A percentile compares a stretch with the other conserved stretches of the same genome.
Evolutionary conservation across 345 rosid species (phyloP).

Genomic region (Mangifera indica): DNA sequence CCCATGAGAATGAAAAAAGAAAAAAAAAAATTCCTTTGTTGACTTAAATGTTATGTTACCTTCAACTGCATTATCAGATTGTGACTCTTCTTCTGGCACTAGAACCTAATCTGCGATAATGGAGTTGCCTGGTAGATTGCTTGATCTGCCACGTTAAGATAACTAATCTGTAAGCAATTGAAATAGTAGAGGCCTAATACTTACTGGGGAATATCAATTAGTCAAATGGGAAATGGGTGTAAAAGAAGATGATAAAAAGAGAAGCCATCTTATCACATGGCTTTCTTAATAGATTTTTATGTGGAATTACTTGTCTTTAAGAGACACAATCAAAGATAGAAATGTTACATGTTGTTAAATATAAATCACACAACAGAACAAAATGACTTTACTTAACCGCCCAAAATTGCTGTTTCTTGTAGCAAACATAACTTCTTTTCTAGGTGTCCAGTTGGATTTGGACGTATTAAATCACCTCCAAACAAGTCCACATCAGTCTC

Average conservation of each 20-base stretch:
- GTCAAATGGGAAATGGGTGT: neutral
- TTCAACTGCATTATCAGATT: neutral
- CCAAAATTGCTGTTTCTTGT: conserved; percentile 23
- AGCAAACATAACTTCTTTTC: neutral
- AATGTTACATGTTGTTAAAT: too few species aligned
- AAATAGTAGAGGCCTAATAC: neutral
- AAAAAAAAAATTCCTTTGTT: neutral
- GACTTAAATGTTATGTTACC: neutral
- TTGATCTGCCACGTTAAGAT: neutral
- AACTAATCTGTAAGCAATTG: neutral
- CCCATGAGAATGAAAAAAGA: too few species aligned
- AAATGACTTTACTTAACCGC: conserved; percentile 24
- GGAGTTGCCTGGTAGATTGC: neutral
- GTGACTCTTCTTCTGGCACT: neutral
- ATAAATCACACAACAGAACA: neutral
- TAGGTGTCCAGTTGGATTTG: conserved; percentile 11
- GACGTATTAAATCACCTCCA: neutral
- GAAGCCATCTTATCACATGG: neutral
- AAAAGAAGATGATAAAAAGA: neutral
- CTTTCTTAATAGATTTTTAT: too few species aligned
- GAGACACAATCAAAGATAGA: too few species aligned
- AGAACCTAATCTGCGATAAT: too few species aligned
- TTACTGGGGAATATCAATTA: neutral
- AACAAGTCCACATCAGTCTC: neutral
- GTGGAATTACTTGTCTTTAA: too few species aligned